Base-by-base conservation (phyloP, 176 grass and related monocot genomes). In the Zea mays region DNA sequence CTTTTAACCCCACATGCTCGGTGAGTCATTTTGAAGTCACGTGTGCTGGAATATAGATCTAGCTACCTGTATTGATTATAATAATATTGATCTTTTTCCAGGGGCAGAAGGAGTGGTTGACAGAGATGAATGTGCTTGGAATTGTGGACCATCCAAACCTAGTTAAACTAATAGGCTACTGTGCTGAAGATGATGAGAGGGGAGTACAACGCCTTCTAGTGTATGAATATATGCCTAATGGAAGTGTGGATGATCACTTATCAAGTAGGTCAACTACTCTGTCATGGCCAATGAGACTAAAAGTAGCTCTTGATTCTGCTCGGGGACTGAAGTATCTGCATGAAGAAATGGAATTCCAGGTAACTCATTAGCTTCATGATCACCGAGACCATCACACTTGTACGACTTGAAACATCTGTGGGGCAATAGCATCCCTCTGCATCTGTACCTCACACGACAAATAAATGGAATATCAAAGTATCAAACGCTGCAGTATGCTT, bases 331-430 rank as follows among this genome's bases (percentile, higher is more conserved):
- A 87, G 63, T 99, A 99, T 75, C 79, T 99, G 50, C 96, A 99
- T 27, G 96, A 99, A 83, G 90, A 90, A 73, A 95, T 99, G 92
- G 92, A 99, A 59, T 99, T 99, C 74, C 96, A 99, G 89, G 96
- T 99, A 89, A 41, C 47, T 27, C 50, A 37, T 79, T 74, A 59
- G 54, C 65, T 87, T 54, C 69, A 3, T 37, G 65, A 12, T 50
- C 11, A 75, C 59, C 3, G 34, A 65, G n/a, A 80, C 13, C 12
- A 42, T 17, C 15, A 15, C 3, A 65, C n/a, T 19, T 69, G 3
- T 45, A n/a, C 33, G 1, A 52, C 14, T 62, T 75, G 56, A 42
- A 75, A 80, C 46, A 71, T 83, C 9, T 71, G 6, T 39, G 17
- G 45, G 7, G 17, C 56, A 49, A 67, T 27, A 59, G 6, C 68